Conservation (phyloP, 768 basidiomycete genomes). For the Trametopsis cervina region DNA sequence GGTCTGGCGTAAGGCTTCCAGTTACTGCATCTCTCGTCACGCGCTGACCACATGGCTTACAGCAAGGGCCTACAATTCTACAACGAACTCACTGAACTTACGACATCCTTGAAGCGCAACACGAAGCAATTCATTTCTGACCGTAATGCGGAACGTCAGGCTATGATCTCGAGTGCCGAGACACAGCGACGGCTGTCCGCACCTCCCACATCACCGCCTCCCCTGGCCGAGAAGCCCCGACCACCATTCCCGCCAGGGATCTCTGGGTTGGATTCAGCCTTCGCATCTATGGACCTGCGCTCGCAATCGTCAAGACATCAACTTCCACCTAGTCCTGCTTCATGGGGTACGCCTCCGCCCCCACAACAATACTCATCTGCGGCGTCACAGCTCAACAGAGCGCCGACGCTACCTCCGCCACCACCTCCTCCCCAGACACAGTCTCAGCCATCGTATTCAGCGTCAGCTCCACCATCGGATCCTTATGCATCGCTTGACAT, state of each 20-base stretch:
- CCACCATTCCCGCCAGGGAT: constrained; percentile 35
- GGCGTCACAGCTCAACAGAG: constrained; percentile 10
- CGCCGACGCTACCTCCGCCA: constrained; percentile 13
- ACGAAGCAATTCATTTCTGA: constrained; percentile 55
- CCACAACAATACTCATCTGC: constrained; percentile 6
- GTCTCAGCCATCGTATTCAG: constrained; percentile 12
- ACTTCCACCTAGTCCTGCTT: constrained; percentile 16
- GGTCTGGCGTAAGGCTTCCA: constrained; percentile 68
- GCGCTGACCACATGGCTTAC: constrained; percentile 10
- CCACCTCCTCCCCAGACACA: constrained; percentile 17
- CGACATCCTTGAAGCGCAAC: constrained; percentile 48
- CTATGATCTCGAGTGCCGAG: constrained; percentile 62
- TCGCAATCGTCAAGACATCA: constrained; percentile 25
- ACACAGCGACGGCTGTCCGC: constrained; percentile 55
- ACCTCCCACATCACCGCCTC: constrained; percentile 27
- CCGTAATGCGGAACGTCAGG: constrained; percentile 65
- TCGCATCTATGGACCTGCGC: constrained; percentile 51
- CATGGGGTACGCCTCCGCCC: constrained; percentile 2
- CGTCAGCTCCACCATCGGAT: constrained; percentile 15
- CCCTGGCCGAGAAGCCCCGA: constrained; percentile 40
- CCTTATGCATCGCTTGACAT: constrained; percentile 20
- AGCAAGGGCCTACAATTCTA: constrained; percentile 93
- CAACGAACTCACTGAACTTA: constrained; percentile 63
- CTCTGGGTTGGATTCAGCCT: constrained; percentile 37
- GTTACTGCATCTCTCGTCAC: constrained; percentile 8